Percentiles rank a stretch among this genome's conserved stretches.
Evolutionary conservation across 768 basidiomycete species (phyloP).

Genomic region (Termitomyces sp.): DNA sequence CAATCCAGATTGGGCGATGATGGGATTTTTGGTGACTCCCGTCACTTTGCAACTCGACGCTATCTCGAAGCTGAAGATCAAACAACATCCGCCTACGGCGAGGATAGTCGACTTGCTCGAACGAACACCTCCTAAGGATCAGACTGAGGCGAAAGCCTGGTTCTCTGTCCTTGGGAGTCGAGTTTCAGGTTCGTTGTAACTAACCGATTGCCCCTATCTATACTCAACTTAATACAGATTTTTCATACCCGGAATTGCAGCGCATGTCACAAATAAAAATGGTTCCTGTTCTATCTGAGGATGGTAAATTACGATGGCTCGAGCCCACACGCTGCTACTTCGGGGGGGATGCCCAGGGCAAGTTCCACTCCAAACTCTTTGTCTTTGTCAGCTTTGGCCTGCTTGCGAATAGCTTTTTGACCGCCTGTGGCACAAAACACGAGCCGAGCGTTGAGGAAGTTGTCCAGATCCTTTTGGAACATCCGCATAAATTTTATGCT

Average conservation of each 20-base stretch:
- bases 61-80: constrained; percentile 61
- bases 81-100: constrained; percentile 61
- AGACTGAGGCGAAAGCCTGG: constrained; percentile 54
- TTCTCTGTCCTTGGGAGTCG: constrained; percentile 67
- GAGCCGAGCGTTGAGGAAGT: constrained; percentile 88
- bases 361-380: constrained; percentile 79
- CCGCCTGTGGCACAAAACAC: constrained; percentile 80
- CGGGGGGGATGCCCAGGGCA: constrained; percentile 43
- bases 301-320: constrained; percentile 40
- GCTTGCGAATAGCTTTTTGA: constrained; percentile 78
- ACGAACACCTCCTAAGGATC: constrained; percentile 52
- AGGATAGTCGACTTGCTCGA: constrained; percentile 57
- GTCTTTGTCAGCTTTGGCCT: constrained; percentile 86
- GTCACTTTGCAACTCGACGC: constrained; percentile 48
- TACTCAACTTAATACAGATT: constrained; percentile 38
- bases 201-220: neutral
- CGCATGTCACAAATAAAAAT: constrained; percentile 56
- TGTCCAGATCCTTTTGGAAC: constrained; percentile 59
- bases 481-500: constrained; percentile 70
- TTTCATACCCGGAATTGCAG: constrained; percentile 50
- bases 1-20: constrained; percentile 56
- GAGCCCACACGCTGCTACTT: constrained; percentile 71
- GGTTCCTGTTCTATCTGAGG: constrained; percentile 51
- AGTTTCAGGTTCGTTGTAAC: constrained; percentile 44
- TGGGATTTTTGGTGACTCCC: constrained; percentile 77